phyloP scores from a whole-genome alignment of 495 filamentous ascomycete species.

The Filosporella fistucella region DNA sequence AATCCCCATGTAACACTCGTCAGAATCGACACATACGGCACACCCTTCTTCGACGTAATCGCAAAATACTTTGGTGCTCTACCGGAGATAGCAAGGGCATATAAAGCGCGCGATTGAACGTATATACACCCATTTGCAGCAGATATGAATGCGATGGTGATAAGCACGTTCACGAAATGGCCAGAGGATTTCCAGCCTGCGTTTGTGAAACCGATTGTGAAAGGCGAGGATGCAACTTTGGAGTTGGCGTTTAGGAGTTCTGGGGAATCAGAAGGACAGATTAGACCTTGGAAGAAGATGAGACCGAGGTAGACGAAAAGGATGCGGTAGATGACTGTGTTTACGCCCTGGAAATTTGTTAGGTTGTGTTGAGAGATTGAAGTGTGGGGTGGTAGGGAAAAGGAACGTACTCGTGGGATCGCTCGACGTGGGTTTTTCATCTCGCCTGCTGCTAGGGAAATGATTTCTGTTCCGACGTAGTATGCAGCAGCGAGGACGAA shows the following conservation, averaged over 20 bases:
- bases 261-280: conserved; percentile 51
- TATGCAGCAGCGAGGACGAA: conserved; percentile 70
- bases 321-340: conserved; percentile 57
- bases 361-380: background rate
- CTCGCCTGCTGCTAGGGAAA: conserved; percentile 58
- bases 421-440: conserved; percentile 62
- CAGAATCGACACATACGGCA: conserved; percentile 59
- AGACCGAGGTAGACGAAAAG: conserved; percentile 63
- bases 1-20: conserved; percentile 61
- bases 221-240: conserved; percentile 3
- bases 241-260: conserved; percentile 41
- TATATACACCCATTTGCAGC: conserved; percentile 68
- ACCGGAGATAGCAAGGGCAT: conserved; percentile 60
- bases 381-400: conserved; percentile 37
- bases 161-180: conserved; percentile 68
- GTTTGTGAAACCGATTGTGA: conserved; percentile 54
- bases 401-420: conserved; percentile 54
- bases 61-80: conserved; percentile 65
- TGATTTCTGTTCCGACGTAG: conserved; percentile 29
- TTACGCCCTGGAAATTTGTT: background rate
- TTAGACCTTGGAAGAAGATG: conserved; percentile 64
- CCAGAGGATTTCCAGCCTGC: conserved; percentile 50
- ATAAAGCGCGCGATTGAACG: conserved; percentile 58
- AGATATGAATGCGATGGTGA: conserved; percentile 64
- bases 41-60: conserved; percentile 56